A percentile compares a stretch with the other conserved stretches of the same genome.
phyloP scores from a whole-genome alignment of 441 rosid species.

The Cnidoscolus chayamansa region DNA sequence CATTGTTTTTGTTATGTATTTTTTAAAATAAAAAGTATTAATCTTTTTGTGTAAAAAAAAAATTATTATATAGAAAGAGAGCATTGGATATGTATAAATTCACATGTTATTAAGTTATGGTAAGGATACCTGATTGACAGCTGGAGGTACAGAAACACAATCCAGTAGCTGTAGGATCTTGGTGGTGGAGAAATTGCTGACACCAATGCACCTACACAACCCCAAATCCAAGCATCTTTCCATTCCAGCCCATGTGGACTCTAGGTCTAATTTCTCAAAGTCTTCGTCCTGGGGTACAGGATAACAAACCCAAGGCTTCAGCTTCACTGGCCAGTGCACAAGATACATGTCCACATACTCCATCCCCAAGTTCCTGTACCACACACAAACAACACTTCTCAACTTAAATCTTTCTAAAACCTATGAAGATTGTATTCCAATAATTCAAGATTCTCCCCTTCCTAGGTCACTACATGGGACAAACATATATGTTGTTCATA shows the following conservation, averaged over 20 bases:
- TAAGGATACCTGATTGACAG: conserved; percentile 58
- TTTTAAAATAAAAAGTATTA: too few relatives aligned
- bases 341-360: conserved; percentile 74
- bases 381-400: neutral
- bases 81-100: neutral
- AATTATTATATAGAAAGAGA: too few relatives aligned
- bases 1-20: too few relatives aligned
- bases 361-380: conserved; percentile 56
- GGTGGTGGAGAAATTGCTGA: conserved; percentile 78
- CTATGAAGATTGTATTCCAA: conserved; percentile 1
- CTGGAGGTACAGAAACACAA: conserved; percentile 62
- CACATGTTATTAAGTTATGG: neutral
- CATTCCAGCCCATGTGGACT: conserved; percentile 76
- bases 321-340: conserved; percentile 91
- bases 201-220: conserved; percentile 70
- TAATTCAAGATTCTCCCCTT: conserved; percentile 2
- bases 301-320: conserved; percentile 56
- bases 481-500: neutral
- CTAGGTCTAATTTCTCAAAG: conserved; percentile 56
- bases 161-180: conserved; percentile 48
- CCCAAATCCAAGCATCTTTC: conserved; percentile 75
- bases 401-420: neutral
- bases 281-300: conserved; percentile 72
- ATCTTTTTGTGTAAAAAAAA: too few relatives aligned
- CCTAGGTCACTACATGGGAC: conserved; percentile 2